Evolutionary conservation across 148 eudicot genomes (phyloP), one percentile per base, ranked within the genome.

Genomic region (Tetragonia tetragonoides): DNA sequence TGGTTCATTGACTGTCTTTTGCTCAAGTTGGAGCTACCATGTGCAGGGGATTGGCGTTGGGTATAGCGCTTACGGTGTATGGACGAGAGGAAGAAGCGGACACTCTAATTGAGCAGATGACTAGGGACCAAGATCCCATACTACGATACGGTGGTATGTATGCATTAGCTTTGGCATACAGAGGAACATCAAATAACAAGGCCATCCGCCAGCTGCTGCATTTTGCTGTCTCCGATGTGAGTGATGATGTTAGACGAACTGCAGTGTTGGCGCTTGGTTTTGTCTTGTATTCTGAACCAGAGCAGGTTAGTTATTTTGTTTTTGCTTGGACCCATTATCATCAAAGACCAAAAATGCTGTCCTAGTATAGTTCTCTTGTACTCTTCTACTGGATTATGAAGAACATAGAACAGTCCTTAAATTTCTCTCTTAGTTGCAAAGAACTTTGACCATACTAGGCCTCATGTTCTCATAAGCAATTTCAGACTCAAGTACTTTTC

Each of bases 61-160:
- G 99, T 47, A 95, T 95, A 69, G 97, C 97, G 24, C 97, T 95
- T 73, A 95, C 97, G 18, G 97, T 93, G 46, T 93, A 93, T 72
- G 99, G 99, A 79, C 93, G 99, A 81, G 99, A 95, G 75, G 99
- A 95, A 86, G 99, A 90, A 86, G 99, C 99, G 10, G 99, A 95
- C 82, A 87, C 95, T 6, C 85, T 95, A 40, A 95, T 95, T 79
- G 97, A 93, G 90, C 97, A 93, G 75, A 90, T 95, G 99, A 95
- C 99, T 53, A 86, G 97, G 72, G 99, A 95, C 84, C 99, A 95
- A 83, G 99, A 95, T 83, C 97, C 99, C 69, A 95, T 95, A 37
- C 41, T 95, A 63, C 91, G 99, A 59, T 95, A 95, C 77, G 97
- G 99, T 83, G 99, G 99, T 83, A 93, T 95, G 98, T 96, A 96